Evolutionary conservation across 495 filamentous ascomycete genomes (phyloP).

Genomic region (Xylaria palmicola): DNA sequence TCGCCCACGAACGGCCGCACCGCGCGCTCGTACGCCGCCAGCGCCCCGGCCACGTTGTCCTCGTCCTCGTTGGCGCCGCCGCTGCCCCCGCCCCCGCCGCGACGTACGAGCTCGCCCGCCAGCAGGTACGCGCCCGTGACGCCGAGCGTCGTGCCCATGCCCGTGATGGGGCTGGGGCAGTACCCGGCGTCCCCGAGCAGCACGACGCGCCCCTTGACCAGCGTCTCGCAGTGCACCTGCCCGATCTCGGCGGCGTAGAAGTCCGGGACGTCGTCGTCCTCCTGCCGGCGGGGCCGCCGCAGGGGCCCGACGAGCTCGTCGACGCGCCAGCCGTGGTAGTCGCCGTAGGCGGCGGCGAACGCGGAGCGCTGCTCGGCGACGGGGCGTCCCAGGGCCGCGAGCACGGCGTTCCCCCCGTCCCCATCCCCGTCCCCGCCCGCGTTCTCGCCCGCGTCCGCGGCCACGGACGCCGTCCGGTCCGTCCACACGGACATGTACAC

Average conservation of each 20-base stretch:
- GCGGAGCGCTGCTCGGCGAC: no score
- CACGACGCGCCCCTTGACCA: conserved; percentile 41
- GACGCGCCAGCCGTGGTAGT: conserved; percentile 15
- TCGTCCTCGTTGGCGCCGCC: no score
- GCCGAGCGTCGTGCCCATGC: conserved; percentile 49
- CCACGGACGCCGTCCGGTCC: background rate
- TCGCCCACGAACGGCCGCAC: conserved; percentile 42
- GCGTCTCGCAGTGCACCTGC: conserved; percentile 39
- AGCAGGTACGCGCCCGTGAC: conserved; percentile 51
- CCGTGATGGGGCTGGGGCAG: conserved; percentile 44
- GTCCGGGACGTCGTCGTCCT: no score
- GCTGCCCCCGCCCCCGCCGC: conserved; percentile 20
- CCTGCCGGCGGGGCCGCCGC: conserved; percentile 4
- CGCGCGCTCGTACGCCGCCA: conserved; percentile 40
- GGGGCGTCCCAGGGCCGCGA: no score
- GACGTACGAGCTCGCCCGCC: conserved; percentile 50
- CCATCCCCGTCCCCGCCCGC: no score
- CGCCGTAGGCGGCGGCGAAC: conserved; percentile 18
- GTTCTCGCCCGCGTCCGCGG: conserved; percentile 3
- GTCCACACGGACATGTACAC: conserved; percentile 23
- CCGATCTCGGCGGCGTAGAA: conserved; percentile 40
- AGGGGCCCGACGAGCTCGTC: conserved; percentile 19
- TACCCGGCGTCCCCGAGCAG: conserved; percentile 55
- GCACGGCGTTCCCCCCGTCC: no score
- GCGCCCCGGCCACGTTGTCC: conserved; percentile 30